phyloP scores from a whole-genome alignment of 164 flowering plant species.

The Vitis amurensis region DNA sequence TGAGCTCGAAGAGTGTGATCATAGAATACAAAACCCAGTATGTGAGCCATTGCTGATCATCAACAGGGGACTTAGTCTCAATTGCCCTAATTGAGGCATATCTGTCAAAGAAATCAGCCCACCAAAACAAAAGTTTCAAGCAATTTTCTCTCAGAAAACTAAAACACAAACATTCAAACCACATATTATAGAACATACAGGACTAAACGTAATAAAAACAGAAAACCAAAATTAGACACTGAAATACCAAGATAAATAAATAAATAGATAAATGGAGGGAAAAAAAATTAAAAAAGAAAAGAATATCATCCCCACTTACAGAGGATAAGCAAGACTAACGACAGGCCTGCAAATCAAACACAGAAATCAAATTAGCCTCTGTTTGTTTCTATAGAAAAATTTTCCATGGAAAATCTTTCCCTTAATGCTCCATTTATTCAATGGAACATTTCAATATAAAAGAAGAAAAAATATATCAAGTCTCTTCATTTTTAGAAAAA shows the following conservation, averaged over 20 bases:
- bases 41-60: constrained; percentile 92
- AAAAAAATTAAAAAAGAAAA: not conserved
- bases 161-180: not conserved
- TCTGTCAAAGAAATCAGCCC: constrained; percentile 32
- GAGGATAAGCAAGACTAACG: constrained; percentile 77
- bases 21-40: constrained; percentile 85
- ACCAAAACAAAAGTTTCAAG: not conserved
- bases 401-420: not conserved
- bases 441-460: too few relatives aligned
- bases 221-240: not conserved
- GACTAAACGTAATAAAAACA: not conserved
- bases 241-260: not conserved
- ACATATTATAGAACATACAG: too few relatives aligned
- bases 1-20: constrained; percentile 82
- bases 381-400: constrained; percentile 2
- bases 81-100: constrained; percentile 88
- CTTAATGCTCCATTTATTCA: too few relatives aligned
- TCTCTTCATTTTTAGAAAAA: too few relatives aligned
- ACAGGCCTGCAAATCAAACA: constrained; percentile 71
- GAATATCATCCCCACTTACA: constrained; percentile 49
- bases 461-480: too few relatives aligned
- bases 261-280: too few relatives aligned
- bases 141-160: not conserved
- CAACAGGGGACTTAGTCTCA: constrained; percentile 66
- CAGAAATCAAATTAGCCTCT: constrained; percentile 12